Evolutionary conservation across 345 rosid genomes (phyloP).

Genomic region (Brassica cretica): DNA sequence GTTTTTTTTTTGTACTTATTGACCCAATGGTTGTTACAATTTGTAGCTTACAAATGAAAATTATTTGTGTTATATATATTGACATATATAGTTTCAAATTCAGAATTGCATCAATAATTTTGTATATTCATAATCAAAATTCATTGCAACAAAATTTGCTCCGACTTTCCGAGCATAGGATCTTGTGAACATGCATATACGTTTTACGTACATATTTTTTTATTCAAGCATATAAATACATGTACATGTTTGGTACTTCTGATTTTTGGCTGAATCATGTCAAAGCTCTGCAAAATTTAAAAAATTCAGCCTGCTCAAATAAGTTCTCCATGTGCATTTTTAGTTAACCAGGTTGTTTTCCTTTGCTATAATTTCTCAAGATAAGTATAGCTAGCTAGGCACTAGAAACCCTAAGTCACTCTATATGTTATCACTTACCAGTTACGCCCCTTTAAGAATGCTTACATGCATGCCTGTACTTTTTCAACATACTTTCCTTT

Average conservation of each 20-base stretch:
- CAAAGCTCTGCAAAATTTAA: constrained; percentile 14
- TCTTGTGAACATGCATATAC: constrained; percentile 8
- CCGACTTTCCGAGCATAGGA: constrained; percentile 7
- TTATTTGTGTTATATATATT: neutral
- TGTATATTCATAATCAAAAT: neutral
- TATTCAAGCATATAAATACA: neutral
- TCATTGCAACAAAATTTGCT: neutral
- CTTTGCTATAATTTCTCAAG: neutral
- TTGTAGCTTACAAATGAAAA: neutral
- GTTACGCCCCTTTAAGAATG: constrained; percentile 1
- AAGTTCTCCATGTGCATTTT: constrained; percentile 8
- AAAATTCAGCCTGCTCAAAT: constrained; percentile 19
- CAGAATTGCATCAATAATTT: neutral
- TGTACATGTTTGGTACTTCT: neutral
- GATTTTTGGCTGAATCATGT: constrained; percentile 5
- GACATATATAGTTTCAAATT: too few species aligned
- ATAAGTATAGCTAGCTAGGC: constrained; percentile 2
- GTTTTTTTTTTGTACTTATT: too few species aligned
- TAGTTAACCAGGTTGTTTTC: constrained; percentile 5
- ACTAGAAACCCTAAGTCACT: constrained; percentile 28
- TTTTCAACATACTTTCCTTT: neutral
- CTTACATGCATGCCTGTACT: constrained; percentile 1
- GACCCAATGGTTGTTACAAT: neutral
- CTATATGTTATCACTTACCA: neutral
- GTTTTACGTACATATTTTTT: neutral